Percentiles rank a stretch among this genome's conserved stretches.
phyloP scores from a whole-genome alignment of 257 asterid genomes.

The Solanum sitiens region DNA sequence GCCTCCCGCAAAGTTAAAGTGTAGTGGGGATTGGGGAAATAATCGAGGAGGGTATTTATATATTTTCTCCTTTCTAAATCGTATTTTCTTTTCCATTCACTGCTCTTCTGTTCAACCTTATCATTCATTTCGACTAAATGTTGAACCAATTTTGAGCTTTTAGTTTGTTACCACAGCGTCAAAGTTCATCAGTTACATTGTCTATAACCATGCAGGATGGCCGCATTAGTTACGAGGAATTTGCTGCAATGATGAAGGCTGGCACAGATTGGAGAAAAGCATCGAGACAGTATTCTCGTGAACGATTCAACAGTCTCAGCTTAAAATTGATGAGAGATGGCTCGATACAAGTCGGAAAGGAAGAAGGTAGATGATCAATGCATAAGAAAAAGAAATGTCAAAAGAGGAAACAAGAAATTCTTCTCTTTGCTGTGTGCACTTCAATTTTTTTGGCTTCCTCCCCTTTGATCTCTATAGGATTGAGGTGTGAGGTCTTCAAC shows the following conservation, averaged over 20 bases:
- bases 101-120: not conserved
- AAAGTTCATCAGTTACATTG: not conserved
- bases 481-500: not conserved
- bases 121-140: not conserved
- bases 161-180: not conserved
- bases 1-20: not conserved
- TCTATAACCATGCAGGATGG: constrained; percentile 15
- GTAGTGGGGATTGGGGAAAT: not conserved
- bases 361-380: constrained; percentile 1
- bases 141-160: not conserved
- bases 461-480: not conserved
- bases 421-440: not conserved
- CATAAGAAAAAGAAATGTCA: not conserved
- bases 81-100: not conserved
- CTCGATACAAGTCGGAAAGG: not conserved
- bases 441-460: not conserved
- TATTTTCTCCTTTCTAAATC: not conserved
- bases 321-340: constrained; percentile 21
- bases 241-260: constrained; percentile 21
- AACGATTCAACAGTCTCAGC: constrained; percentile 17
- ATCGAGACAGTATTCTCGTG: constrained; percentile 21
- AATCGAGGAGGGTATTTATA: not conserved
- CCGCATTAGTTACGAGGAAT: constrained; percentile 20
- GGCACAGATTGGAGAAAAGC: constrained; percentile 31
- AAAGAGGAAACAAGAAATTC: not conserved